A percentile compares a stretch with the other conserved stretches of the same genome.
These are phyloP conservation scores for Coemansia sp. DNA, from an alignment of 192 early-diverging fungal genomes.

Conservation along the genomic window DNA sequence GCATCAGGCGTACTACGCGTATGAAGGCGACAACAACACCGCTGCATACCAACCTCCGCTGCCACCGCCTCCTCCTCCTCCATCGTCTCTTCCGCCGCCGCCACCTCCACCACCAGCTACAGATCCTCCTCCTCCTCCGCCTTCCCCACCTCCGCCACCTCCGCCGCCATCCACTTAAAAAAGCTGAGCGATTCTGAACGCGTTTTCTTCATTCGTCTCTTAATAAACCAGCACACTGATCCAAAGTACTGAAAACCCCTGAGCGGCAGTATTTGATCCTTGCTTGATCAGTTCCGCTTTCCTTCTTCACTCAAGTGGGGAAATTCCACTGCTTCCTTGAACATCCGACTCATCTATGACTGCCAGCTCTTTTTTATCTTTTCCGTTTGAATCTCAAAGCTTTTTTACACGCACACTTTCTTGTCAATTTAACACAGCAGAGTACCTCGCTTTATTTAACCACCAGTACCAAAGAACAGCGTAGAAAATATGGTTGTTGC, in stretches of 20 bases:
- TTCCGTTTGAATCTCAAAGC: neutral
- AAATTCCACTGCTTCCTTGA: too few species aligned
- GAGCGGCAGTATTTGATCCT: too few species aligned
- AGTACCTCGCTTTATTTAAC: neutral
- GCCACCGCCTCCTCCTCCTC: slow-evolving; percentile 12
- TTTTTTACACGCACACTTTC: too few species aligned
- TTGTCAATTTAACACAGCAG: neutral
- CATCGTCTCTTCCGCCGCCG: slow-evolving; percentile 2
- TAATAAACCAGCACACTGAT: too few species aligned
- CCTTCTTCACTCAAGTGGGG: too few species aligned
- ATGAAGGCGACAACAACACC: slow-evolving; percentile 3
- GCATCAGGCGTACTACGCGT: slow-evolving; percentile 1
- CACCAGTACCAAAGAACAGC: neutral
- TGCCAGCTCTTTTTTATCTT: neutral
- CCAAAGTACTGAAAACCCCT: too few species aligned
- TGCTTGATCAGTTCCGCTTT: too few species aligned
- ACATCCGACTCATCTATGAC: too few species aligned
- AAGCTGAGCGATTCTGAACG: neutral
- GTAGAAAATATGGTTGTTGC: slow-evolving; percentile 66
- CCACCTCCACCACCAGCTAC: slow-evolving; percentile 11
- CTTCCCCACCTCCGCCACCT: slow-evolving; percentile 13
- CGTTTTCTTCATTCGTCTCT: too few species aligned
- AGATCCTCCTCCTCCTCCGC: slow-evolving; percentile 16
- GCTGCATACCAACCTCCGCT: neutral
- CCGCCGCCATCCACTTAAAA: slow-evolving; percentile 10